phyloP scores from a whole-genome alignment of 2,329 filamentous ascomycete genomes.

The Fusarium austroafricanum region DNA sequence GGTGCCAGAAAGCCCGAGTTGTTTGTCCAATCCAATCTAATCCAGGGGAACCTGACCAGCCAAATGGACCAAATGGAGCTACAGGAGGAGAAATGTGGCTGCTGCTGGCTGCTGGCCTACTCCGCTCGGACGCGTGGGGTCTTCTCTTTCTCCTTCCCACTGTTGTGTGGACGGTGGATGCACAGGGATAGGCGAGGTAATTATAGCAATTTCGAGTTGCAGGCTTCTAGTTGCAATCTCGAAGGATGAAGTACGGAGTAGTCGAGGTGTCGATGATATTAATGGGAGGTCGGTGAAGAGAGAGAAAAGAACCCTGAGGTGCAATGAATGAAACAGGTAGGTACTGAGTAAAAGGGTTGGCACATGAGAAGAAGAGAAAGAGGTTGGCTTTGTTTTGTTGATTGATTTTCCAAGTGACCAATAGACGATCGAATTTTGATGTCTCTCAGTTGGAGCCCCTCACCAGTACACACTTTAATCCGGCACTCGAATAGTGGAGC shows the following conservation, averaged over 20 bases:
- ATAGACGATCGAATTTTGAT: conserved; percentile 1
- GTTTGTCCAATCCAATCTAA: conserved; percentile 34
- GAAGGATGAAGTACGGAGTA: background rate
- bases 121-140: conserved; percentile 46
- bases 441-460: conserved; percentile 18
- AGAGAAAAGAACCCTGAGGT: conserved; percentile 20
- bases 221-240: too few species aligned
- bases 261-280: conserved; percentile 1
- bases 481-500: conserved; percentile 11
- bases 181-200: conserved; percentile 10
- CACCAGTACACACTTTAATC: background rate
- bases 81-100: conserved; percentile 40
- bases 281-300: background rate
- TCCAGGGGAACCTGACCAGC: conserved; percentile 41
- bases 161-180: conserved; percentile 6
- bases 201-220: background rate
- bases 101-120: conserved; percentile 19
- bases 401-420: conserved; percentile 30
- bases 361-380: conserved; percentile 8
- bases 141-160: conserved; percentile 19
- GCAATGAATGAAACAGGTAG: conserved; percentile 37
- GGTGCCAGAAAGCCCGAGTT: conserved; percentile 36
- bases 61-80: conserved; percentile 31
- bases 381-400: conserved; percentile 39
- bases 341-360: conserved; percentile 16